Evolutionary conservation across 495 filamentous ascomycete genomes (phyloP).

Genomic region (Talaromyces liani): DNA sequence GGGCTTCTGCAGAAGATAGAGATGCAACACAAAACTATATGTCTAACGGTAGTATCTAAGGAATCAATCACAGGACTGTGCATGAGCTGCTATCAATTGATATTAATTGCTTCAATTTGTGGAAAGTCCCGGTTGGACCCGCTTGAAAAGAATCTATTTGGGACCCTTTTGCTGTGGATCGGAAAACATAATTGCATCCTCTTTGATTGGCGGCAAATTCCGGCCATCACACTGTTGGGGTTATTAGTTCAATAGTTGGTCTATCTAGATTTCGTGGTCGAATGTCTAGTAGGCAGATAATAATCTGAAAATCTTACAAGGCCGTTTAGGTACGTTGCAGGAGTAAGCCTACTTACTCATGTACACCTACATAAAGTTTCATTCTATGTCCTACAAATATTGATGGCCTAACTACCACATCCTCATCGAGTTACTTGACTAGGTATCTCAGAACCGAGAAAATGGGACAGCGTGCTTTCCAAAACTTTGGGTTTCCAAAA

Average conservation of each 20-base stretch:
- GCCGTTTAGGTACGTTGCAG: not conserved
- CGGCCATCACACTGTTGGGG: not conserved
- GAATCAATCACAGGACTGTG: no score
- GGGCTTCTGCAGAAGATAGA: no score
- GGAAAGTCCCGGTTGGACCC: not conserved
- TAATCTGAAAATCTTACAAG: not conserved
- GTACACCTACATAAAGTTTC: not conserved
- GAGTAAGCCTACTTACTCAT: not conserved
- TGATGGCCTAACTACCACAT: no score
- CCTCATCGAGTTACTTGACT: no score
- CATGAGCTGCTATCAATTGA: not conserved
- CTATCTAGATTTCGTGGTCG: not conserved
- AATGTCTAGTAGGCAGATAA: not conserved
- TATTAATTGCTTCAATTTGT: not conserved
- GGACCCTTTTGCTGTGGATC: not conserved
- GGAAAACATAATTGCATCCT: not conserved
- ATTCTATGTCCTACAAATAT: no score
- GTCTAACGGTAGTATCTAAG: no score
- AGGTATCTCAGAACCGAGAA: not conserved
- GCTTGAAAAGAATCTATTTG: not conserved
- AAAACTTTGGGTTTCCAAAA: not conserved
- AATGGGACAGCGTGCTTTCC: not conserved
- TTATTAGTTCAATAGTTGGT: not conserved
- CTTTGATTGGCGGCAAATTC: not conserved
- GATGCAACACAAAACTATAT: no score